Evolutionary conservation across 2,329 filamentous ascomycete species (phyloP), one percentile per base, ranked within the genome.

Genomic region (Monilinia fructicola): DNA sequence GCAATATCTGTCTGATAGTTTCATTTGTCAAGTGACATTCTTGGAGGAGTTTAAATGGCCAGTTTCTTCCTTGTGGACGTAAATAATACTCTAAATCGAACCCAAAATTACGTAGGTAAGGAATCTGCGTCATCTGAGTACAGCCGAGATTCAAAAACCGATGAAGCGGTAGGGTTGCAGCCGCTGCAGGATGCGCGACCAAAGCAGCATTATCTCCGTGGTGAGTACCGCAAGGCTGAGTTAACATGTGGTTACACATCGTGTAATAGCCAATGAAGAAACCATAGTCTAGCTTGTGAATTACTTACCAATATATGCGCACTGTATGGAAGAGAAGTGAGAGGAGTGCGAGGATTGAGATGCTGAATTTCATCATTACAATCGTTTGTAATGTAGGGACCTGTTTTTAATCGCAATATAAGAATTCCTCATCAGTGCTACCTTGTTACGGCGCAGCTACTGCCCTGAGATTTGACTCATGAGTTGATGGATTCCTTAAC

Each of bases 351-450:
- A 59, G 63, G n/a, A n/a, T n/a, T n/a, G n/a, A n/a, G n/a, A n/a
- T n/a, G 63, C 63, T 44, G 35, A 59, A 59, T 65, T 60, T 23
- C 60, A 53, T 44, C 35, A 28, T 53, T 65, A 35, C 12, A 12
- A 35, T 12, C 38, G 53, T n/a, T n/a, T 44, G 26, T 53, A 62
- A 60, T 54, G 11, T 14, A 28, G 21, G 5, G 26, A 35, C 31
- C 35, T 59, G 23, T 46, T 26, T 35, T 44, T 11, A 14, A 44
- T 56, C 6, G 14, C 42, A 18, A 38, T 14, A 48, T 38, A 53
- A 10, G 23, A 59, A 31, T 26, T 26, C 18, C 44, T 53, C n/a
- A 23, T 53, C 26, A 46, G n/a, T 31, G n/a, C 18, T 9, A 60
- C 10, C 23, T 23, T 52, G 35, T 53, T 46, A 60, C 46, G 63